phyloP scores from a whole-genome alignment of 306 rosid species.

The Macrotyloma uniflorum region DNA sequence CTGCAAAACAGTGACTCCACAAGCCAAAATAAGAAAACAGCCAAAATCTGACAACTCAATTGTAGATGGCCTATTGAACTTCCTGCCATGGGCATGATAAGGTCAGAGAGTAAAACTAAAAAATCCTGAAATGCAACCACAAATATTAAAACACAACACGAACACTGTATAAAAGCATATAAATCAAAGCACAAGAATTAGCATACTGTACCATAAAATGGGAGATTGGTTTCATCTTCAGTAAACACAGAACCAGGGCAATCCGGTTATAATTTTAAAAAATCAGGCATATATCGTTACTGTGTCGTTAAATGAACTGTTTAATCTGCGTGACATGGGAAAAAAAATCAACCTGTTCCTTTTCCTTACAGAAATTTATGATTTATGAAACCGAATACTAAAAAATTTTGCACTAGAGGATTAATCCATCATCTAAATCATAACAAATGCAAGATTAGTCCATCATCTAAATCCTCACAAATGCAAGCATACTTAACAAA shows the following conservation, averaged over 20 bases:
- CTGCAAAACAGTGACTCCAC: conserved; percentile 79
- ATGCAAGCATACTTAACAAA: not conserved
- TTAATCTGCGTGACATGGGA: not conserved
- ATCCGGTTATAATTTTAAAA: not conserved
- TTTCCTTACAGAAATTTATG: not conserved
- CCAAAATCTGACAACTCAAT: conserved; percentile 84
- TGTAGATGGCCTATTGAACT: conserved; percentile 76
- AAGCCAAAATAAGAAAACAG: conserved; percentile 72
- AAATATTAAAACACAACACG: conserved; percentile 17
- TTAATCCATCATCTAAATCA: not conserved
- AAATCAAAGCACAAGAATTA: conserved; percentile 1
- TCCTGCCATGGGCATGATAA: conserved; percentile 69
- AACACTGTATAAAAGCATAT: not conserved
- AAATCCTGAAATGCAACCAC: conserved; percentile 18
- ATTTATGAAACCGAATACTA: not conserved
- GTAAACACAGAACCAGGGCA: conserved; percentile 10
- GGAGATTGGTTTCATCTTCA: conserved; percentile 16
- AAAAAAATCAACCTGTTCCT: conserved; percentile 4
- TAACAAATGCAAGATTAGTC: conserved; percentile 5
- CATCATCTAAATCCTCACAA: conserved; percentile 25
- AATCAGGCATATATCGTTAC: conserved; percentile 4
- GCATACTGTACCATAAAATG: not conserved
- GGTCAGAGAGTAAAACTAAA: conserved; percentile 37
- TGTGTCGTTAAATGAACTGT: conserved; percentile 19
- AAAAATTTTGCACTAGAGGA: not conserved